Evolutionary conservation across 1,284 basidiomycete species (phyloP).

Genomic region (Laetiporus sulphureus): DNA sequence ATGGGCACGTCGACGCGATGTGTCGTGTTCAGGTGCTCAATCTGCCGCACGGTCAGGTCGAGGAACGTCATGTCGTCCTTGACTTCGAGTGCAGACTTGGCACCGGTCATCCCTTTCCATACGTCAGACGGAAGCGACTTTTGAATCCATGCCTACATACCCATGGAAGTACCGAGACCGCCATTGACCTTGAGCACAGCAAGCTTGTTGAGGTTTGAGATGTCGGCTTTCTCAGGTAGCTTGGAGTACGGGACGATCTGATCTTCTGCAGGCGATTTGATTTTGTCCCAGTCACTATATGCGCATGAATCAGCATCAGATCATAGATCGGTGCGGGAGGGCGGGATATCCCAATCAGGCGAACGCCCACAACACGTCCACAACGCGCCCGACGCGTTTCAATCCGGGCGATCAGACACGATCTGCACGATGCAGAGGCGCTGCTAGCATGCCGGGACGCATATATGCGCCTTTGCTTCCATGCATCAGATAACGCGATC

Average conservation of each 20-base stretch:
- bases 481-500: too few relatives aligned
- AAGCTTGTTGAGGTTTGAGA: constrained; percentile 82
- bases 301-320: constrained; percentile 2
- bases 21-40: constrained; percentile 82
- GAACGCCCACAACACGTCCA: too few relatives aligned
- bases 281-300: constrained; percentile 91
- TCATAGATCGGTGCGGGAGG: too few relatives aligned
- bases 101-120: constrained; percentile 78
- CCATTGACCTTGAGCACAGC: constrained; percentile 99
- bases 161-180: constrained; percentile 97
- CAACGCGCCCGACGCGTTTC: too few relatives aligned
- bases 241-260: constrained; percentile 88
- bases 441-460: neutral
- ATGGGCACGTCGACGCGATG: constrained; percentile 84
- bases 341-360: too few relatives aligned
- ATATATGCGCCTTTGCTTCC: neutral
- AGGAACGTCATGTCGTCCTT: constrained; percentile 99
- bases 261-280: constrained; percentile 90
- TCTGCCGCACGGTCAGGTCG: constrained; percentile 94
- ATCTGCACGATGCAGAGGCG: neutral
- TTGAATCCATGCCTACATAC: too few relatives aligned
- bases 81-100: constrained; percentile 88
- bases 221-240: constrained; percentile 58
- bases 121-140: constrained; percentile 2
- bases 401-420: neutral